Percentiles rank a stretch among this genome's conserved stretches.
Evolutionary conservation across 805 yeast genomes (phyloP).

Genomic region (Suhomyces tanzawaensis): DNA sequence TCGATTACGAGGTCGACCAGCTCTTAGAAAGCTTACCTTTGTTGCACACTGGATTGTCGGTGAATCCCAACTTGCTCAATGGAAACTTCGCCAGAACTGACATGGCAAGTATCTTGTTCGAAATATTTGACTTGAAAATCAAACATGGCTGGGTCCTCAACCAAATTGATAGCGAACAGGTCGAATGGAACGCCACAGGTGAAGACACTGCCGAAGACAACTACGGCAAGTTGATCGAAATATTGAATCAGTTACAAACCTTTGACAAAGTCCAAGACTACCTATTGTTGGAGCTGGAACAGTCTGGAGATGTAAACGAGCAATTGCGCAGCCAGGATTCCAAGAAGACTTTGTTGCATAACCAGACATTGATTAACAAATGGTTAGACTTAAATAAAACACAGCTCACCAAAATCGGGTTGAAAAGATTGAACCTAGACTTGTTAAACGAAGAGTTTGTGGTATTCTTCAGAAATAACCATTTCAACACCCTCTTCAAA

Average conservation of each 20-base stretch:
- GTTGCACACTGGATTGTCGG: slow-evolving; percentile 66
- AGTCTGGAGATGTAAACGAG: slow-evolving; percentile 9
- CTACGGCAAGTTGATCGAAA: slow-evolving; percentile 16
- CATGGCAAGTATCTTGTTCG: slow-evolving; percentile 55
- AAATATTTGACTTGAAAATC: slow-evolving; percentile 55
- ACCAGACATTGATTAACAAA: slow-evolving; percentile 18
- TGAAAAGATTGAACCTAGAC: slow-evolving; percentile 42
- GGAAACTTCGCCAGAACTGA: slow-evolving; percentile 53
- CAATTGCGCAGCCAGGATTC: slow-evolving; percentile 2
- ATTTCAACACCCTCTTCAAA: slow-evolving; percentile 71
- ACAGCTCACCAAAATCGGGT: slow-evolving; percentile 73
- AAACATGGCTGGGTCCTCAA: slow-evolving; percentile 86
- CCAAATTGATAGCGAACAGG: slow-evolving; percentile 22
- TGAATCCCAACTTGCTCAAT: slow-evolving; percentile 60
- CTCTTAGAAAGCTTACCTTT: slow-evolving; percentile 59
- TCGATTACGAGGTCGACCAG: slow-evolving; percentile 32
- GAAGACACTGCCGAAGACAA: slow-evolving; percentile 8
- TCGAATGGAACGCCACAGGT: slow-evolving; percentile 9
- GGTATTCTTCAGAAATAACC: slow-evolving; percentile 86
- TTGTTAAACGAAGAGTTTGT: slow-evolving; percentile 55
- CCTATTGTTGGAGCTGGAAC: slow-evolving; percentile 32
- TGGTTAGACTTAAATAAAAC: slow-evolving; percentile 63
- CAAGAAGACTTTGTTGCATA: slow-evolving; percentile 7
- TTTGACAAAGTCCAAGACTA: slow-evolving; percentile 60
- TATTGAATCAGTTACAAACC: slow-evolving; percentile 24